Base-by-base conservation (phyloP, 768 basidiomycete species). In the Solioccasus polychromus region DNA sequence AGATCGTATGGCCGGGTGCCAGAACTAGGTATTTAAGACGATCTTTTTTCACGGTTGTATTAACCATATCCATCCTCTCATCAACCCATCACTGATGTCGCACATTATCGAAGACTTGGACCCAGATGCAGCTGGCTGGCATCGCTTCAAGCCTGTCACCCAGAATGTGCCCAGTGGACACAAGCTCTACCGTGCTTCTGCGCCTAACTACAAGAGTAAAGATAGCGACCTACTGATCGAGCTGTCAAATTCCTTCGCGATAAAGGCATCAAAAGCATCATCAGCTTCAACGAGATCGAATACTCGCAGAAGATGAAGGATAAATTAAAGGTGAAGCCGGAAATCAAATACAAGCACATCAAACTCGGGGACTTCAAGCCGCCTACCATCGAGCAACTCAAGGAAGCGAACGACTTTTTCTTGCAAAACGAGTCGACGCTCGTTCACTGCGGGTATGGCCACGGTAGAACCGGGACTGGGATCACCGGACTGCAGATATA, bases 161-260 rank as follows among this genome's bases (percentile, higher is more conserved):
- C 11, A 41, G 3, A 39, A 18, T 10, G 48, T 58, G 9, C 53
- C 47, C 11, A 35, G 4, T 5, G 54, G 47, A 22, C 51, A 53
- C 24, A 42, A 45, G 10, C 51, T 62, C 20, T 52, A 50, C 30
- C 60, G 60, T 23, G 40, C 61, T 32, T 61, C 60, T 5, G 51
- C 61, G 1, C 54, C 60, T 15, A 51, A 52, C 43, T 61, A 61
- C 41, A 29, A 11, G 3, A 5, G 0, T n/a, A 3, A 18, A 5
- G 45, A 50, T 14, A 15, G 29, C 0, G 43, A 51, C 29, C 61
- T 8, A 48, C 48, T 28, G 28, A 28, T 28, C 12, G 28, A 18
- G 57, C 51, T 1, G 53, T 58, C 17, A 6, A 57, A 8, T 57
- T 47, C 30, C 50, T 61, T 19, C 40, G 35, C 26, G 36, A 8